Conservation (phyloP, 1,284 basidiomycete species). For the Amylostereum chailletii region DNA sequence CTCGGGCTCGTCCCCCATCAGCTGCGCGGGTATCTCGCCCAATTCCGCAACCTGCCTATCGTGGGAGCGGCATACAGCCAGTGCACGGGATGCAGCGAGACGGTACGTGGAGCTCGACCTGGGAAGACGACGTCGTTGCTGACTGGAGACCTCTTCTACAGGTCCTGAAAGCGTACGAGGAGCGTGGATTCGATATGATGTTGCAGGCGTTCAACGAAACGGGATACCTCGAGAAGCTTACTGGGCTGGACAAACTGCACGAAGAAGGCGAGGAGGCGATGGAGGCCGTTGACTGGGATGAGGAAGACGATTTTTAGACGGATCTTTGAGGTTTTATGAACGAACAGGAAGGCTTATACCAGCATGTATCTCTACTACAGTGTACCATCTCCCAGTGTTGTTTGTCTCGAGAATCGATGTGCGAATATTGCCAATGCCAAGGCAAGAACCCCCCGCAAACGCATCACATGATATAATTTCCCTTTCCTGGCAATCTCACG, state of each 20-base stretch:
- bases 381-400: too few relatives aligned
- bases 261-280: conserved; percentile 72
- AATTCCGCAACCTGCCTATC: conserved; percentile 80
- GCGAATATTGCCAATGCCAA: too few relatives aligned
- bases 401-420: too few relatives aligned
- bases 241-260: conserved; percentile 81
- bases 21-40: conserved; percentile 80
- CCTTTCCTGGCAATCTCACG: too few relatives aligned
- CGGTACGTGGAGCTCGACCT: conserved; percentile 34
- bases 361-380: neutral
- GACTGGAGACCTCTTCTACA: conserved; percentile 20
- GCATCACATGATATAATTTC: too few relatives aligned
- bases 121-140: neutral
- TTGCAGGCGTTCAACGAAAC: conserved; percentile 79
- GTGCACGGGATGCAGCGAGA: conserved; percentile 88
- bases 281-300: conserved; percentile 72
- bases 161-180: conserved; percentile 73
- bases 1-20: conserved; percentile 92
- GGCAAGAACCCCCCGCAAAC: too few relatives aligned
- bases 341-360: too few relatives aligned
- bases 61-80: conserved; percentile 80
- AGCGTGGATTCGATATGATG: conserved; percentile 73
- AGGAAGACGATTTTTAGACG: conserved; percentile 37
- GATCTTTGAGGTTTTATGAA: too few relatives aligned
- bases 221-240: conserved; percentile 74